A percentile compares a stretch with the other conserved stretches of the same genome.
These are phyloP conservation scores for Groenewaldozyma tartarivorans DNA, from an alignment of 805 yeast genomes.

Conservation along the genomic window DNA sequence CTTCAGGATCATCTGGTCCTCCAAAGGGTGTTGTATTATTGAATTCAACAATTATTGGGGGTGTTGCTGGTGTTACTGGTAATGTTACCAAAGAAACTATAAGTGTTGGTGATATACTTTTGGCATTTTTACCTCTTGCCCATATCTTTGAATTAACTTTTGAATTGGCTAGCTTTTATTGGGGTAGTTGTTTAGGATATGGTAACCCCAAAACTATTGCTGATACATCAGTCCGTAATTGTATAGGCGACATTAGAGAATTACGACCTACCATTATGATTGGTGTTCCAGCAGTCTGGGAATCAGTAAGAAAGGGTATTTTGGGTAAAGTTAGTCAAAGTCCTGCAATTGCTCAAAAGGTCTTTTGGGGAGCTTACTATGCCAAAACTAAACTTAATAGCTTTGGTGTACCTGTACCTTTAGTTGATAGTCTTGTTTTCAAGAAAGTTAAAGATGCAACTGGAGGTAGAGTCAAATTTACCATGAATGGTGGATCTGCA, in stretches of 20 bases:
- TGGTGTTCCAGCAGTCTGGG: conserved; percentile 99
- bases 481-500: conserved; percentile 91
- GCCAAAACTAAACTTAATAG: conserved; percentile 57
- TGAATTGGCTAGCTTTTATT: conserved; percentile 67
- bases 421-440: conserved; percentile 68
- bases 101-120: conserved; percentile 53
- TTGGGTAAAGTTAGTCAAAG: conserved; percentile 58
- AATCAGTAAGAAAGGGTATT: conserved; percentile 87
- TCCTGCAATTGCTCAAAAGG: conserved; percentile 58
- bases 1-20: conserved; percentile 78
- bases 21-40: conserved; percentile 76
- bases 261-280: conserved; percentile 92
- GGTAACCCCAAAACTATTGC: conserved; percentile 88
- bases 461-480: conserved; percentile 71
- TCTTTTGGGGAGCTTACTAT: conserved; percentile 83
- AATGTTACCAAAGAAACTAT: conserved; percentile 47
- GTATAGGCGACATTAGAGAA: conserved; percentile 78
- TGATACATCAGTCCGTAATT: conserved; percentile 71
- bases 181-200: conserved; percentile 89
- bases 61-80: conserved; percentile 71
- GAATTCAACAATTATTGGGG: conserved; percentile 66
- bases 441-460: conserved; percentile 88
- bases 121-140: conserved; percentile 90
- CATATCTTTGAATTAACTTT: conserved; percentile 91
- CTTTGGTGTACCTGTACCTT: conserved; percentile 67